Evolutionary conservation across 2,329 filamentous ascomycete species (phyloP), one percentile per base, ranked within the genome.

Genomic region (Kalmusia sp.): DNA sequence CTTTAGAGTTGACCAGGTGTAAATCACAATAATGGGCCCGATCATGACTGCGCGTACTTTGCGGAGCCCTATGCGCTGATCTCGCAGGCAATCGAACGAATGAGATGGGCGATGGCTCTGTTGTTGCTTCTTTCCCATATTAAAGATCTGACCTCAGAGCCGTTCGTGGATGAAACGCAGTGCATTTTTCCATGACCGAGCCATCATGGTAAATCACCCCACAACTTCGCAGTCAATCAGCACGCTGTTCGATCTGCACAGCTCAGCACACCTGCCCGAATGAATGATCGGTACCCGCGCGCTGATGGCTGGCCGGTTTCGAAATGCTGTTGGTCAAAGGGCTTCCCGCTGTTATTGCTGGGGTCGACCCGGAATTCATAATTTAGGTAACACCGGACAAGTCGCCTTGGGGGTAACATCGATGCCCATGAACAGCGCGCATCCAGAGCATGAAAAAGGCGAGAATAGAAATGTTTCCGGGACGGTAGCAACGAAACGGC

Each of bases 111-210:
- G 22, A 14, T 4, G n/a, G 6, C n/a, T 21, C 24, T 22, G 17
- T 37, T 15, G 33, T 34, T 51, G 50, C 31, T 43, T 50, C 56
- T 24, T 51, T 54, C 50, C n/a, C 54, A 50, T 43, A 54, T 61
- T 59, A 56, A 54, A 58, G 58, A 59, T 62, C 58, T 63, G 62
- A 64, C 58, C 54, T 64, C 55, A 62, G 53, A 52, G 22, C 34
- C 22, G 24, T n/a, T 17, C 2, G 22, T 28, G 45, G 57, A 55
- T 65, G 61, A 61, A 68, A 62, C 54, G 58, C 56, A 62, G 57
- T 60, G 58, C 54, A n/a, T n/a, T 57, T 48, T 56, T 59, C 57
- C 59, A 61, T 65, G 56, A 63, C 58, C 51, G 14, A 45, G 54
- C 49, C 49, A 61, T 58, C 54, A 63, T 63, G 45, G 64, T 61